Conservation (phyloP, 2,329 filamentous ascomycete genomes). For the Scopulariopsis brevicaulis region DNA sequence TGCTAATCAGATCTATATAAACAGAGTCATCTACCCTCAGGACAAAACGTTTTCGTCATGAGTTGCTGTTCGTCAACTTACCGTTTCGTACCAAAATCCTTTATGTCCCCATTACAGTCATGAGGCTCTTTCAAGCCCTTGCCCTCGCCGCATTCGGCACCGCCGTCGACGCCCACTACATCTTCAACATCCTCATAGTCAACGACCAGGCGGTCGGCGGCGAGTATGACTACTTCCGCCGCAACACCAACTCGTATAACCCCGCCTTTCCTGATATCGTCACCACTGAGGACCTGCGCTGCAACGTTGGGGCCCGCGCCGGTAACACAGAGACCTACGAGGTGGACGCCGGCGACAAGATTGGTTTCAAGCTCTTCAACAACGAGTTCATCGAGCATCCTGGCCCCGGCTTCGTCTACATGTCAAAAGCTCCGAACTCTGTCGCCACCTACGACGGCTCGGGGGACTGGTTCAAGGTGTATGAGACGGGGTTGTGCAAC, state of each 20-base stretch:
- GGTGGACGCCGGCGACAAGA: conserved; percentile 34
- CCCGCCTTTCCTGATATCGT: conserved; percentile 23
- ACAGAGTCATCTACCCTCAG: not conserved
- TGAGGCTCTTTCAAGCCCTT: conserved; percentile 3
- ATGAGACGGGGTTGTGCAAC: conserved; percentile 18
- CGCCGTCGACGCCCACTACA: conserved; percentile 17
- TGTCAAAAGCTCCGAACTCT: conserved; percentile 28
- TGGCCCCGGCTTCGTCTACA: conserved; percentile 27
- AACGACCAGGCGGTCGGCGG: conserved; percentile 28
- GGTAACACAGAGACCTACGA: conserved; percentile 27
- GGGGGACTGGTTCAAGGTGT: conserved; percentile 29
- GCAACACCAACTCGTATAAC: conserved; percentile 26
- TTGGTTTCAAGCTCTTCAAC: conserved; percentile 38
- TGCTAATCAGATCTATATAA: not conserved
- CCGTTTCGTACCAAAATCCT: too few relatives aligned
- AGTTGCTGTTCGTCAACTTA: too few relatives aligned
- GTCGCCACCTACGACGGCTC: conserved; percentile 32
- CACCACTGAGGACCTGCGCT: conserved; percentile 23
- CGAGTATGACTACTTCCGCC: conserved; percentile 34
- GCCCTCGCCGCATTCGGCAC: conserved; percentile 9
- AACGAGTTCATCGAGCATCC: conserved; percentile 35
- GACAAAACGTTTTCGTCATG: not conserved
- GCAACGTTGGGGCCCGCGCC: conserved; percentile 27
- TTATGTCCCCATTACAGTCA: too few relatives aligned
- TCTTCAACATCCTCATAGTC: conserved; percentile 25